These are phyloP conservation scores for Crithidia brevicula DNA, from an alignment of 208 protist genomes.

Conservation along the genomic window DNA sequence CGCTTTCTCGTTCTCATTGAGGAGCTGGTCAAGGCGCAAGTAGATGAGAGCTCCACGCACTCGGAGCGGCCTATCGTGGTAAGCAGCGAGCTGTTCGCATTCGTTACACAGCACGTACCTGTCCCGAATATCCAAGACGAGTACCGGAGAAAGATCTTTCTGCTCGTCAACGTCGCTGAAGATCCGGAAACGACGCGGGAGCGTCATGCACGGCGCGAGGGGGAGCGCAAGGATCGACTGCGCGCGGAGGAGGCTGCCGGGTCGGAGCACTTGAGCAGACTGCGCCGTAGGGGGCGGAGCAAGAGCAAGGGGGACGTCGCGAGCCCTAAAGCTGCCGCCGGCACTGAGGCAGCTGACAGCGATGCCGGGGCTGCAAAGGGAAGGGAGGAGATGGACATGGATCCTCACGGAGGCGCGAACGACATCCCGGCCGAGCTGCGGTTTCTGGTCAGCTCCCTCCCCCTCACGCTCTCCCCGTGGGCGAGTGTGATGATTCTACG, in stretches of 20 bases:
- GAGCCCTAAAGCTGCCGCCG: not conserved
- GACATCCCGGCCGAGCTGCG: constrained; percentile 87
- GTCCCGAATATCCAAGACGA: constrained; percentile 92
- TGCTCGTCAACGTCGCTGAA: constrained; percentile 88
- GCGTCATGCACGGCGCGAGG: constrained; percentile 23
- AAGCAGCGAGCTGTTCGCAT: constrained; percentile 75
- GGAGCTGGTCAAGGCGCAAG: constrained; percentile 73
- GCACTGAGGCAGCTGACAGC: not conserved
- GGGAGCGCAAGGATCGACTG: constrained; percentile 1
- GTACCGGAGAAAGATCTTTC: constrained; percentile 90
- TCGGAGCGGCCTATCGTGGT: constrained; percentile 63
- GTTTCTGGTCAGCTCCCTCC: constrained; percentile 85
- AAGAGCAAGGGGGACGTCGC: not conserved
- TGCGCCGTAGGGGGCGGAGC: constrained; percentile 1
- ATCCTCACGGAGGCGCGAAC: constrained; percentile 42
- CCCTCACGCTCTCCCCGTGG: constrained; percentile 84
- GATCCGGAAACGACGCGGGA: constrained; percentile 49
- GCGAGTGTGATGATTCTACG: constrained; percentile 87
- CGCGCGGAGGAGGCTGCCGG: not conserved
- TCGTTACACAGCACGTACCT: constrained; percentile 76
- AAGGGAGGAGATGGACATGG: constrained; percentile 22
- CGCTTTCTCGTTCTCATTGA: constrained; percentile 86
- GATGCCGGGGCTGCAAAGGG: not conserved
- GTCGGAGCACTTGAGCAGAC: not conserved
- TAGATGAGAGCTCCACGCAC: constrained; percentile 52